Conservation (phyloP, 768 basidiomycete species). For the Phlegmacium glaucopus region DNA sequence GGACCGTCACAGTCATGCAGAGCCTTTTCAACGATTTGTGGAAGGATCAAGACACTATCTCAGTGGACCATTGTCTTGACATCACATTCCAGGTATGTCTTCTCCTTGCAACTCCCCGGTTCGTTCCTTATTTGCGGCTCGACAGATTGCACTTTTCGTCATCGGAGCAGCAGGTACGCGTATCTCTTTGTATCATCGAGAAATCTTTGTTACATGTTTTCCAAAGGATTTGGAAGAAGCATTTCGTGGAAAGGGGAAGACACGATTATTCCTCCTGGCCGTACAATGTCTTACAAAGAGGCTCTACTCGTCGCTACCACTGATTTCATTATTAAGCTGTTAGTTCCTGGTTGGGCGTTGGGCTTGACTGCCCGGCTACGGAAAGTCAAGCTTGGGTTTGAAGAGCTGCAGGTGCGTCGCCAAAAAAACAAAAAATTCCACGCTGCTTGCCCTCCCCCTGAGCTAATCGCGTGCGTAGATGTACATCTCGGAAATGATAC, state of each 20-base stretch:
- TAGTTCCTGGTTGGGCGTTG: conserved; percentile 38
- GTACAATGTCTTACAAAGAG: conserved; percentile 46
- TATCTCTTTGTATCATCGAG: neutral
- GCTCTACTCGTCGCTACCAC: conserved; percentile 42
- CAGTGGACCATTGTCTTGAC: conserved; percentile 41
- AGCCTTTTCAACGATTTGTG: conserved; percentile 44
- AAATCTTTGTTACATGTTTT: neutral
- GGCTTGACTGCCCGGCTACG: conserved; percentile 30
- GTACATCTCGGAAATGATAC: conserved; percentile 55
- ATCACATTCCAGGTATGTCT: conserved; percentile 50
- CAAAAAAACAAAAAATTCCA: neutral
- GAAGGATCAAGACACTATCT: conserved; percentile 33
- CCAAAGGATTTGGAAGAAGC: conserved; percentile 47
- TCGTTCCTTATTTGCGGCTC: conserved; percentile 7
- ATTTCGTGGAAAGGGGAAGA: conserved; percentile 48
- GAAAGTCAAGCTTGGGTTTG: conserved; percentile 32
- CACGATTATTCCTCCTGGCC: conserved; percentile 35
- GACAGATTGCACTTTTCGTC: conserved; percentile 51
- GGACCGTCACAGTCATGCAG: conserved; percentile 34
- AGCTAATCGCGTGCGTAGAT: conserved; percentile 6
- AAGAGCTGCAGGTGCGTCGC: conserved; percentile 38
- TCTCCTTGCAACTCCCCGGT: neutral
- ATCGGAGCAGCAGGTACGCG: conserved; percentile 49
- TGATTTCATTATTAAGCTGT: conserved; percentile 32
- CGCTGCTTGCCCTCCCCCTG: neutral